Conservation (phyloP, 2,329 filamentous ascomycete species). For the Fusarium solani-melongenae region DNA sequence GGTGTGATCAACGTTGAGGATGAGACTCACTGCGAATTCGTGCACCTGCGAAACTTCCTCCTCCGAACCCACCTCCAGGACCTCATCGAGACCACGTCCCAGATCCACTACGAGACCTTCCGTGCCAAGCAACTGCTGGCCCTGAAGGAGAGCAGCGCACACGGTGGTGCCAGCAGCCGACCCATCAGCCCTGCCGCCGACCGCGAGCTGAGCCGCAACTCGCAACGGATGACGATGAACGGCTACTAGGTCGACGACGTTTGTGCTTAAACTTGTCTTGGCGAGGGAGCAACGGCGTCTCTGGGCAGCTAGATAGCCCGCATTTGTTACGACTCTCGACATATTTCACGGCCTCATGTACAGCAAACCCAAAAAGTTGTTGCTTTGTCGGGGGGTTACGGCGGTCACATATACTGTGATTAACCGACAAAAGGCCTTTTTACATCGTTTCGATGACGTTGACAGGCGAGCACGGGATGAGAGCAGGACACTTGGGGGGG, state of each 20-base stretch:
- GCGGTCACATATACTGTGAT: conserved; percentile 25
- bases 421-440: conserved; percentile 32
- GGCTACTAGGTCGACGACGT: conserved; percentile 76
- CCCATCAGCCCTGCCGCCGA: conserved; percentile 97
- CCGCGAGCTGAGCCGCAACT: conserved; percentile 94
- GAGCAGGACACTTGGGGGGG: conserved; percentile 20
- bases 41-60: conserved; percentile 98
- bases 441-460: conserved; percentile 33
- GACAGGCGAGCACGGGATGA: conserved; percentile 37
- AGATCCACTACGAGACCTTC: conserved; percentile 99
- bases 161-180: conserved; percentile 79
- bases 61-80: conserved; percentile 98
- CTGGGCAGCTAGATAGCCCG: conserved; percentile 44
- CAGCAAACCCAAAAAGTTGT: conserved; percentile 41
- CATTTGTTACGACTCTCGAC: conserved; percentile 46
- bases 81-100: conserved; percentile 97
- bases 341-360: conserved; percentile 47
- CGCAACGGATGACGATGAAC: conserved; percentile 98
- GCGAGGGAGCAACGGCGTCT: conserved; percentile 50
- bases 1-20: conserved; percentile 99
- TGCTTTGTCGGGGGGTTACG: conserved; percentile 37
- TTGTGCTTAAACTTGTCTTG: conserved; percentile 46
- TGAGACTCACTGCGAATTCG: conserved; percentile 99
- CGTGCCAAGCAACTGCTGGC: conserved; percentile 98
- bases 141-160: conserved; percentile 96